Evolutionary conservation across 2,329 filamentous ascomycete species (phyloP).

Genomic region (Talaromyces sp.): DNA sequence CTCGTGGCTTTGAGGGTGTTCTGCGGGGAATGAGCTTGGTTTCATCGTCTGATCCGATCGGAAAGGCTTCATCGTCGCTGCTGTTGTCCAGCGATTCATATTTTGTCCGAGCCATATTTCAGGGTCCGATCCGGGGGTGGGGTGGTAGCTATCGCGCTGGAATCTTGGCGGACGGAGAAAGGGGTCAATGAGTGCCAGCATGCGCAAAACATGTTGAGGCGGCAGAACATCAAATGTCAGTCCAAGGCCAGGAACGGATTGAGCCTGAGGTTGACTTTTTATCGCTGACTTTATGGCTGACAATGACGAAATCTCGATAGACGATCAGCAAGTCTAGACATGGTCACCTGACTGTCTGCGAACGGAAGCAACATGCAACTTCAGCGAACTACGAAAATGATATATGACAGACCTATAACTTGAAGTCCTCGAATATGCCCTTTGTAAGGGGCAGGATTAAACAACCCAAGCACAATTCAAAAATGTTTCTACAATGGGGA

Average conservation of each 20-base stretch:
- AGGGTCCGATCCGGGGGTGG: conserved; percentile 4
- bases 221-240: background rate
- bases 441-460: background rate
- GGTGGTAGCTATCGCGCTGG: conserved; percentile 6
- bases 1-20: background rate
- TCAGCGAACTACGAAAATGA: too few species aligned
- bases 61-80: background rate
- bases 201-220: conserved; percentile 3
- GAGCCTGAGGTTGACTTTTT: too few species aligned
- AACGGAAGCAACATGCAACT: too few species aligned
- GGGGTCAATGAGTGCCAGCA: background rate
- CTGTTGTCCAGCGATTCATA: conserved; percentile 14
- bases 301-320: too few species aligned
- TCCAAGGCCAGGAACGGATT: background rate
- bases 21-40: background rate
- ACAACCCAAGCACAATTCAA: too few species aligned
- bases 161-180: conserved; percentile 4
- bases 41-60: background rate
- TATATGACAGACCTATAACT: too few species aligned
- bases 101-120: conserved; percentile 6
- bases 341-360: too few species aligned
- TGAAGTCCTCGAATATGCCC: too few species aligned
- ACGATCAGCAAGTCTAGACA: too few species aligned
- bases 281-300: background rate
- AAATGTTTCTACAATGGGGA: too few species aligned